Evolutionary conservation across 2,329 filamentous ascomycete genomes (phyloP), one percentile per base, ranked within the genome.

Genomic region (Orbilia blumenaviensis): DNA sequence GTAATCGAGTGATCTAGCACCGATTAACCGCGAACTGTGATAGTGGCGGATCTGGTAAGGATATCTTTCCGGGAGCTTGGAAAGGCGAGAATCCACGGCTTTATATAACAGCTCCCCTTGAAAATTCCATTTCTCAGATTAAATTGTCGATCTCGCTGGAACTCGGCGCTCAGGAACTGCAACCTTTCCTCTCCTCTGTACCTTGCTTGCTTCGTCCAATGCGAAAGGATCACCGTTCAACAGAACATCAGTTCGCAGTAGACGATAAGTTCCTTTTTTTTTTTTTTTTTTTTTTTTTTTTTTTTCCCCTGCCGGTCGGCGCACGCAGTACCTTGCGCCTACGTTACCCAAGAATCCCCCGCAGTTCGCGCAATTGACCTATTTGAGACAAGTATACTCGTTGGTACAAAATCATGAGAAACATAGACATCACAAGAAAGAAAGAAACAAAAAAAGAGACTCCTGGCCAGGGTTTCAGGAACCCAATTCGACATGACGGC

Each of bases 121-220:
- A 25, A 41, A 67, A 58, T 38, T 29, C 25, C 66, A 63, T 71
- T 71, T 56, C 56, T 56, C 66, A 71, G 66, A 71, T 71, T 71
- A 71, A 62, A 71, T 71, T 71, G 66, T 71, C 56, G 66, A 71
- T 71, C 56, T 56, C 54, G 16, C 32, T 36, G 41, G 41, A 69
- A 29, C 32, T 69, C 61, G 54, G 27, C n/a, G 34, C 54, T 9
- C 38, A 62, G 66, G 58, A 36, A 46, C 44, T 52, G 25, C 21
- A 48, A 23, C 25, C 25, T 5, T 44, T 16, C n/a, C 38, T 25
- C 9, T 41, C 23, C 18, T 34, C 18, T 48, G 41, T 32, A 44
- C 46, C 48, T 18, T 48, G 36, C 42, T 60, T 29, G 29, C 38
- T 36, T 54, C 42, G 23, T 56, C 18, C 52, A 56, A 56, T 56